Evolutionary conservation across 495 filamentous ascomycete species (phyloP).

Genomic region (Aspergillus cristatus): DNA sequence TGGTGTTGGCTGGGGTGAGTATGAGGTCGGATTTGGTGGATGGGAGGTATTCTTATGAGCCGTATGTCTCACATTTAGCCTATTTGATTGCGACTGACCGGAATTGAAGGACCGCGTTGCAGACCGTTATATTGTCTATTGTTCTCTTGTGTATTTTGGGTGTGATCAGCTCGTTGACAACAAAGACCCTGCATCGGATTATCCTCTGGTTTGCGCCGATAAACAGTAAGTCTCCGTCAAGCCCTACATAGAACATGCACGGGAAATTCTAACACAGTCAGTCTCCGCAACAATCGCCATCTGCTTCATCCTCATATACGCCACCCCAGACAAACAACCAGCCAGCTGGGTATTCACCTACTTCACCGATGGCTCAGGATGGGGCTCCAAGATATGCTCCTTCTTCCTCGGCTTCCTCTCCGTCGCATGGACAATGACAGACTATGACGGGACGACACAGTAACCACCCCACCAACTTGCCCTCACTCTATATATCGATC

Average conservation of each 20-base stretch:
- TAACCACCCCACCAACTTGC: slow-evolving; percentile 16
- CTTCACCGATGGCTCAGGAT: slow-evolving; percentile 58
- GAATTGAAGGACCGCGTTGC: slow-evolving; percentile 44
- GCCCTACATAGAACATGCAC: too few species aligned
- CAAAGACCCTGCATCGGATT: slow-evolving; percentile 52
- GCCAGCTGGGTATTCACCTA: slow-evolving; percentile 59
- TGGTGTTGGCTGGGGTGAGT: slow-evolving; percentile 46
- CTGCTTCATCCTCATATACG: slow-evolving; percentile 50
- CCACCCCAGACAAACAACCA: slow-evolving; percentile 55
- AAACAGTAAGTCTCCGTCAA: slow-evolving; percentile 44
- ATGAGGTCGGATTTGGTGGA: slow-evolving; percentile 46
- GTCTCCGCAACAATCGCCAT: slow-evolving; percentile 50
- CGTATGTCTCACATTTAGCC: slow-evolving; percentile 18
- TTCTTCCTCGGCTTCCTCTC: slow-evolving; percentile 62
- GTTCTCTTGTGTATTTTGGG: slow-evolving; percentile 43
- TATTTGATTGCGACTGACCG: not conserved
- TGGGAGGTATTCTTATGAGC: slow-evolving; percentile 36
- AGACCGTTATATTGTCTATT: slow-evolving; percentile 56
- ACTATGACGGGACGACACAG: slow-evolving; percentile 69
- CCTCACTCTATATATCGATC: not conserved
- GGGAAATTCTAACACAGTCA: slow-evolving; percentile 6
- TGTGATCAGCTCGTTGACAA: slow-evolving; percentile 56
- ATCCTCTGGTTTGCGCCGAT: slow-evolving; percentile 67
- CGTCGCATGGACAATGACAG: slow-evolving; percentile 70
- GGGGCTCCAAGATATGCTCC: slow-evolving; percentile 54